phyloP scores from a whole-genome alignment of 768 basidiomycete species.

The Trametes punicea region DNA sequence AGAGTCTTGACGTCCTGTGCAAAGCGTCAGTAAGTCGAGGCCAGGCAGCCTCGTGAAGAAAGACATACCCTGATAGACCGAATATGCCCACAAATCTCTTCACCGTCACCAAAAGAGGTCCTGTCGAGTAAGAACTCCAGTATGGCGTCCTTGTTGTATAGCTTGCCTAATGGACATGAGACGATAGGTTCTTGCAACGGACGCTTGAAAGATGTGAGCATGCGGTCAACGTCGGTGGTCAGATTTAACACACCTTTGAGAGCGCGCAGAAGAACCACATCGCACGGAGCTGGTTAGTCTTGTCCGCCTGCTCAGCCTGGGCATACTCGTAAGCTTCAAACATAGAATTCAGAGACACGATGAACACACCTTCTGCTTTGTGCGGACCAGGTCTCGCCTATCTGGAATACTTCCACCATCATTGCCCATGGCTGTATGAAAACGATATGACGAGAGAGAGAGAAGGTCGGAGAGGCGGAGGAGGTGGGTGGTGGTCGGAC shows the following conservation, averaged over 20 bases:
- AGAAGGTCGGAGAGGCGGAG: too few relatives aligned
- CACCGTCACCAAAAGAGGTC: conserved; percentile 84
- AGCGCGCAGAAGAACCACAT: conserved; percentile 93
- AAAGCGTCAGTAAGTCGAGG: neutral
- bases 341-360: neutral
- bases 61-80: conserved; percentile 77
- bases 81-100: conserved; percentile 89
- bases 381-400: conserved; percentile 73
- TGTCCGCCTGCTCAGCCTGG: conserved; percentile 85
- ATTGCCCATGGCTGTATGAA: conserved; percentile 61
- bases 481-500: conserved; percentile 13
- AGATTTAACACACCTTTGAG: conserved; percentile 66
- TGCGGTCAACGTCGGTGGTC: neutral
- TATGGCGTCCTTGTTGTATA: conserved; percentile 95
- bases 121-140: conserved; percentile 88
- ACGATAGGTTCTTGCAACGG: conserved; percentile 89
- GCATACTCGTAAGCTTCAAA: neutral
- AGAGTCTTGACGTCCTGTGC: conserved; percentile 82
- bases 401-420: conserved; percentile 89
- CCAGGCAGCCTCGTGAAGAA: neutral
- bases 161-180: conserved; percentile 85
- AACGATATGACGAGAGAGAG: neutral
- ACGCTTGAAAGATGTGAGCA: conserved; percentile 41
- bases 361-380: conserved; percentile 58
- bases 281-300: conserved; percentile 82